phyloP scores from a whole-genome alignment of 73 alveolate species.

The Tetrahymena elliotti region DNA sequence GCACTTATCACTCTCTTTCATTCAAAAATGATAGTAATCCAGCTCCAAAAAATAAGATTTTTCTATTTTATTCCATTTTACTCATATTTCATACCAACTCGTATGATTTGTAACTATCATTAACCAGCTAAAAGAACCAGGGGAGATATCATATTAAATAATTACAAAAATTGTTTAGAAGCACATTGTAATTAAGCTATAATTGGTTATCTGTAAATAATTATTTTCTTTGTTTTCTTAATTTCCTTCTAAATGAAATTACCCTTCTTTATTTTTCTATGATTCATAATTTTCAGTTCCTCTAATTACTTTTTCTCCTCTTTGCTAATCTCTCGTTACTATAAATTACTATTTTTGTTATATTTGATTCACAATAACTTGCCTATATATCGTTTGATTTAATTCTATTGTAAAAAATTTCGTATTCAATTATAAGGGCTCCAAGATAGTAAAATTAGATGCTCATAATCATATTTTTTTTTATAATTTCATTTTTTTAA shows the following conservation, averaged over 20 bases:
- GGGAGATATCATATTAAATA: neutral
- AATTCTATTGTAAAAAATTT: too few species aligned
- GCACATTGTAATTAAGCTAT: neutral
- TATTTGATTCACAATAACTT: too few species aligned
- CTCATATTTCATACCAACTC: neutral
- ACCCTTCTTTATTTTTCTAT: neutral
- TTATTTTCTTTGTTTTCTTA: too few species aligned
- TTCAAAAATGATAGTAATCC: neutral
- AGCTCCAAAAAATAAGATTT: neutral
- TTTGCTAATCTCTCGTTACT: neutral
- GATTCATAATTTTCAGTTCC: neutral
- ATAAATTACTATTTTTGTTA: too few species aligned
- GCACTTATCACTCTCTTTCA: neutral
- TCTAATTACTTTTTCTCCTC: neutral
- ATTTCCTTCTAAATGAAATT: too few species aligned
- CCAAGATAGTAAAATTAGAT: neutral
- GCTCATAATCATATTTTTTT: too few species aligned
- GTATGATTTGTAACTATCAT: neutral
- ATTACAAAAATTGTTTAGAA: neutral
- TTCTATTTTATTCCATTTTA: neutral
- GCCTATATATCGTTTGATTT: neutral
- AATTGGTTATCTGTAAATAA: neutral
- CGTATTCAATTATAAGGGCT: neutral
- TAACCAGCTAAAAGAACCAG: neutral
- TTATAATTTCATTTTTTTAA: neutral